Evolutionary conservation across 2,329 filamentous ascomycete genomes (phyloP), one percentile per base, ranked within the genome.

Genomic region (Plenodomus biglobosus): DNA sequence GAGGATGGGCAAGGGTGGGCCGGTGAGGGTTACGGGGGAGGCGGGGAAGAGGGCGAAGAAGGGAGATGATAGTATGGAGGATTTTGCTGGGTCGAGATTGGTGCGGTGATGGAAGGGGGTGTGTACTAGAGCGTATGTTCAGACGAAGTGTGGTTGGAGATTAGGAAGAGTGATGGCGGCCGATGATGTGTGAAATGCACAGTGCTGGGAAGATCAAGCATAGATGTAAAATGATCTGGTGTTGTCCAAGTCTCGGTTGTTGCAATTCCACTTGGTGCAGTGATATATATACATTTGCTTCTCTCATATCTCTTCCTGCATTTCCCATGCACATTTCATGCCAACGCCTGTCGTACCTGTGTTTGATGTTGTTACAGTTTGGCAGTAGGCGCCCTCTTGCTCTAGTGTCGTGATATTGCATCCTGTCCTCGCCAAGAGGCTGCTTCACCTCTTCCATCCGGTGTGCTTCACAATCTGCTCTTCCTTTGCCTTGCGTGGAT

Each of bases 21-120:
- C 52, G 17, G 44, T 61, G 15, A 52, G 53, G 34, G 19, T 63
- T 16, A 38, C 24, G n/a, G 56, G 64, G 2, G 49, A 53, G n/a
- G 41, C 16, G n/a, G 52, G 52, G 44, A 59, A 49, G 17, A 52
- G 41, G 40, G 42, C 37, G 11, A 62, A 62, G 27, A 61, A 59
- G 39, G 59, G 56, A 2, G 60, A 62, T n/a, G 65, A 64, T 17
- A 68, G 51, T 42, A 66, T 70, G 44, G 69, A 71, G 50, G 66
- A 70, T 48, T 70, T 70, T 52, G 54, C 49, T 6, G 70, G 65
- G 17, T 68, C 64, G 19, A 53, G 56, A 30, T 49, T 69, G 36
- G 18, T 67, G 42, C 45, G 55, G 5, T 66, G 53, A 64, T 11
- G 11, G 13, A 16, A 4, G 18, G 16, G 27, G 27, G 27, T 32